Conservation (phyloP, 2,329 filamentous ascomycete species). For the Sclerotinia subarctica region DNA sequence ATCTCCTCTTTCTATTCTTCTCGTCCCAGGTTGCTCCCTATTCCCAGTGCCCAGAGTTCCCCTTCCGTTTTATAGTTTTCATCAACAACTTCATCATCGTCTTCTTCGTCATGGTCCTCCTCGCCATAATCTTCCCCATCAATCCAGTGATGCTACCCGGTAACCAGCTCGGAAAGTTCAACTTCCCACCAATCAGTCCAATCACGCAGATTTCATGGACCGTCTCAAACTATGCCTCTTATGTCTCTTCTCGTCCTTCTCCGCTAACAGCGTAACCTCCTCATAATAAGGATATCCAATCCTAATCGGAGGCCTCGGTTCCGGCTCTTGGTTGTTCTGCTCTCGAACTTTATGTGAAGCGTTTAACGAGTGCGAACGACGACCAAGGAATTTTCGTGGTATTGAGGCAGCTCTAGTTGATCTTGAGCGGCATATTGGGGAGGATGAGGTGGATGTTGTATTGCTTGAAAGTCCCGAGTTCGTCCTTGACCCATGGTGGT, state of each 20-base stretch:
- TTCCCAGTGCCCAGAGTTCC: background rate
- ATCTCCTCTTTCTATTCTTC: background rate
- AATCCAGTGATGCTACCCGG: background rate
- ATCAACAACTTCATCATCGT: background rate
- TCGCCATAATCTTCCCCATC: background rate
- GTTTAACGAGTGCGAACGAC: conserved; percentile 1
- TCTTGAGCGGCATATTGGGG: conserved; percentile 3
- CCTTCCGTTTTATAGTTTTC: background rate
- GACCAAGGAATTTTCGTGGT: background rate
- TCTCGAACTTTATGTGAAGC: background rate
- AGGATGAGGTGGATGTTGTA: background rate
- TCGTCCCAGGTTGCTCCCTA: background rate
- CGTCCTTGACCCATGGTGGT: background rate
- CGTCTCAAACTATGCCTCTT: conserved; percentile 14
- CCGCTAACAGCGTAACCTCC: conserved; percentile 14
- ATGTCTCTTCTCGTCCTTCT: conserved; percentile 4
- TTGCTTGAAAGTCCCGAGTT: conserved; percentile 2
- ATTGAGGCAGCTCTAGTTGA: background rate
- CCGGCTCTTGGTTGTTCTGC: background rate
- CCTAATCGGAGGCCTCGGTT: conserved; percentile 14
- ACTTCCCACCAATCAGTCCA: background rate
- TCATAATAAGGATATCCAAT: conserved; percentile 23
- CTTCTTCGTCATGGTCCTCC: background rate
- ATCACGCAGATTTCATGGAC: background rate
- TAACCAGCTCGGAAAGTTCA: background rate